Evolutionary conservation across 495 filamentous ascomycete species (phyloP), one percentile per base, ranked within the genome.

Genomic region (Astrocystis sublimbata): DNA sequence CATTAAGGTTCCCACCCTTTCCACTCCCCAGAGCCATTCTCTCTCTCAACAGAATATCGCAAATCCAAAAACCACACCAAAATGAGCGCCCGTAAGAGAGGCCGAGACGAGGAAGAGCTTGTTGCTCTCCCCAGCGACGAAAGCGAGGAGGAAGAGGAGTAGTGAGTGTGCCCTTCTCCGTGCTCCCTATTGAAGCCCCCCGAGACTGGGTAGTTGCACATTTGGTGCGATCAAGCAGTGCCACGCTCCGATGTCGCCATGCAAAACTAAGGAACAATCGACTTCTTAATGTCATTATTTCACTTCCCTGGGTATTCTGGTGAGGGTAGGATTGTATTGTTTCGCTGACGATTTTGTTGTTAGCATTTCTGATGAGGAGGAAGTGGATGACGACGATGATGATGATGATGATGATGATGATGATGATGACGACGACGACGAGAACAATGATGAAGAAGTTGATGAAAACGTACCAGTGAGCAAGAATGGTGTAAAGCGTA

Each of bases 101-200:
- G 79, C 73, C 76, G 69, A 26, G 76, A 81, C 65, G 78, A 81
- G 62, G 79, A 82, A 56, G 79, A 82, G 76, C 79, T 82, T 43
- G 78, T 82, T 65, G 78, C 79, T 47, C 77, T 82, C 55, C 79
- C 79, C 17, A 73, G 71, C 38, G 73, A 75, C 53, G 77, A 77
- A 54, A 79, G 68, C 50, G 77, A 77, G 31, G 79, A 82, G 65
- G 79, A 82, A 68, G 79, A 82, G 56, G 79, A 82, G 64, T 79
- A 82, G 79, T 82, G 77, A 77, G 79, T 61, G 15, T 75, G 61
- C 10, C 30, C 10, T 55, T 56, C 43, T 69, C 52, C 38, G 52
- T 17, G 26, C 50, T 21, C 12, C 23, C 47, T 36, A 21, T 46
- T 43, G 24, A 58, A 60, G 42, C 30, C 52, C 49, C 6, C 24